These are phyloP conservation scores for Corchorus capsularis DNA, from an alignment of 345 rosid species.

Conservation along the genomic window DNA sequence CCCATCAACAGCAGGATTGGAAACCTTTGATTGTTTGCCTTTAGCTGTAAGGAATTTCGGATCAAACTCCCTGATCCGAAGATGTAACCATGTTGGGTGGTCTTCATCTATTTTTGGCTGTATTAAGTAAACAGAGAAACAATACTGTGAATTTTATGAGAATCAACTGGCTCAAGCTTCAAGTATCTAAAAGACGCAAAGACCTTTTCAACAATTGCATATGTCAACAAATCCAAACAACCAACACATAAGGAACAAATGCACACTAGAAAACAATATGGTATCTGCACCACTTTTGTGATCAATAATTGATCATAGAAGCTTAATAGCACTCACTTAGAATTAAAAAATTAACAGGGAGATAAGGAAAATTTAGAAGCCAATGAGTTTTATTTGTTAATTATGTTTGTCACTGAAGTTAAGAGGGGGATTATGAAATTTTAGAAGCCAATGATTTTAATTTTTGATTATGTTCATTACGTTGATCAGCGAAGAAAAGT, in stretches of 20 bases:
- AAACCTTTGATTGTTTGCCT: constrained; percentile 23
- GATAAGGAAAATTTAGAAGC: constrained; percentile 2
- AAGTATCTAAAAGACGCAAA: neutral
- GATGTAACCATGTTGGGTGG: constrained; percentile 63
- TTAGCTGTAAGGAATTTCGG: constrained; percentile 34
- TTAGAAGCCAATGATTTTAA: constrained; percentile 5
- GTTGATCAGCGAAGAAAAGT: neutral
- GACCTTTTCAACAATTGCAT: neutral
- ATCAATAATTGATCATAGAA: constrained; percentile 1
- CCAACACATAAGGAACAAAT: neutral
- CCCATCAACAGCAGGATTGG: constrained; percentile 43
- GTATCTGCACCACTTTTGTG: neutral
- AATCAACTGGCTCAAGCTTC: constrained; percentile 1
- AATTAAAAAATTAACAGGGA: neutral
- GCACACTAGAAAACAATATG: neutral
- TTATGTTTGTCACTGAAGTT: constrained; percentile 2
- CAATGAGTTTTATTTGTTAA: constrained; percentile 2
- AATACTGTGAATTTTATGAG: neutral
- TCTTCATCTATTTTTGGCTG: constrained; percentile 62
- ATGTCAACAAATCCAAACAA: neutral
- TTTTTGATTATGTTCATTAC: neutral
- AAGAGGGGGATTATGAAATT: neutral
- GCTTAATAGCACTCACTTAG: neutral
- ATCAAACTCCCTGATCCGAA: constrained; percentile 56
- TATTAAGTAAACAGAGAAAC: constrained; percentile 18